Conservation (phyloP, 1,284 basidiomycete species). For the Coriolopsis trogii region DNA sequence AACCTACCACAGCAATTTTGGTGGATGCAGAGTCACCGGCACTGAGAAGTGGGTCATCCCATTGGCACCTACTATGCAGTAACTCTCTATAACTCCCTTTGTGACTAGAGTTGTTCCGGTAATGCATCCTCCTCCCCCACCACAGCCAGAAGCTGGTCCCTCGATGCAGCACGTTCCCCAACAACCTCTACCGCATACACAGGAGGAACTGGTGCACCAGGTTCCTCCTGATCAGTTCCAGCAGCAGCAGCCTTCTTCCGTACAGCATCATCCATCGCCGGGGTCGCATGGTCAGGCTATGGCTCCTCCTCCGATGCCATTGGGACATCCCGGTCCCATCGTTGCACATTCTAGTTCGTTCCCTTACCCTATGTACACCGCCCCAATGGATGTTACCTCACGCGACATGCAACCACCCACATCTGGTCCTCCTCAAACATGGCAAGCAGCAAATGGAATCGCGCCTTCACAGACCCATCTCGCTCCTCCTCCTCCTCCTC, state of each 20-base stretch:
- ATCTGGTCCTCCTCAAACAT: constrained; percentile 55
- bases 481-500: constrained; percentile 41
- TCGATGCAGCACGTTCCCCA: constrained; percentile 20
- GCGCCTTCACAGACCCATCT: constrained; percentile 69
- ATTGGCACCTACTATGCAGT: neutral
- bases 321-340: constrained; percentile 24
- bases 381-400: constrained; percentile 43
- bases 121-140: constrained; percentile 12
- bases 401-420: constrained; percentile 50
- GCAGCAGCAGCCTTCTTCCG: constrained; percentile 11
- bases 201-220: constrained; percentile 18
- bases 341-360: constrained; percentile 35
- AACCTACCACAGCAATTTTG: constrained; percentile 75
- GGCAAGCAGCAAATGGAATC: constrained; percentile 62
- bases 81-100: neutral
- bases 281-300: constrained; percentile 29
- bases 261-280: constrained; percentile 22
- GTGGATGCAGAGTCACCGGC: constrained; percentile 78
- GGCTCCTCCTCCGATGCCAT: constrained; percentile 33
- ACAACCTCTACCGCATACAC: constrained; percentile 13
- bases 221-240: constrained; percentile 26
- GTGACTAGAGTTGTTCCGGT: constrained; percentile 19
- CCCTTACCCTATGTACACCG: constrained; percentile 49
- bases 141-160: constrained; percentile 20
- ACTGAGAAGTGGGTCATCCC: constrained; percentile 55